Conservation (phyloP, 768 basidiomycete species). For the Myochromella boudieri region DNA sequence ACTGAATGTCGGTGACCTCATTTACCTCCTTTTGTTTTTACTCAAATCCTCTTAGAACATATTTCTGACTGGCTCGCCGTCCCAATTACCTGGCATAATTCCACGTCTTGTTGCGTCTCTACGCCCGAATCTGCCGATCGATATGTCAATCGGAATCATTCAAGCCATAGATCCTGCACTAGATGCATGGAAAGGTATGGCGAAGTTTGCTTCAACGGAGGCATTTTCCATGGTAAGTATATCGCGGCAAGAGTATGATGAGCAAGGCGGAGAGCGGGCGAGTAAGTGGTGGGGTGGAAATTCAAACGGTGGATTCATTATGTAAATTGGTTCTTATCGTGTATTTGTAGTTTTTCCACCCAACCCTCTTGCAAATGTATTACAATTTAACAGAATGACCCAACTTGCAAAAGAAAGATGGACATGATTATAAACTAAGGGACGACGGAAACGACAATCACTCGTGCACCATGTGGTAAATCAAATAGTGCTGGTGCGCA, state of each 20-base stretch:
- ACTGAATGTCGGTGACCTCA: conserved; percentile 56
- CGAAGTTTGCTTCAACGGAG: conserved; percentile 59
- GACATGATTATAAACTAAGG: conserved; percentile 9
- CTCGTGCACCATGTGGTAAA: conserved; percentile 2
- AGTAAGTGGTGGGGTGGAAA: conserved; percentile 94
- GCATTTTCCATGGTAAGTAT: conserved; percentile 58
- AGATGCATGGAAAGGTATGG: conserved; percentile 96
- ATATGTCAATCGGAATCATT: conserved; percentile 65
- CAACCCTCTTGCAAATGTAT: conserved; percentile 22
- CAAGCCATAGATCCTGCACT: conserved; percentile 63
- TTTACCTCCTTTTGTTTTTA: not conserved
- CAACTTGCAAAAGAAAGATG: conserved; percentile 23
- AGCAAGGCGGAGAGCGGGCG: conserved; percentile 84
- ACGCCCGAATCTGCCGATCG: conserved; percentile 84
- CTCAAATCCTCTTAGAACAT: conserved; percentile 61
- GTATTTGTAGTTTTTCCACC: no score
- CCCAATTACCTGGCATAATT: conserved; percentile 68
- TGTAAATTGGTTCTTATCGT: conserved; percentile 11
- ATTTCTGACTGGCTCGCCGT: conserved; percentile 84
- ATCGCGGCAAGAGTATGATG: conserved; percentile 82
- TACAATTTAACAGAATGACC: conserved; percentile 20
- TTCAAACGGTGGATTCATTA: conserved; percentile 53
- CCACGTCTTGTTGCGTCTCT: conserved; percentile 70
- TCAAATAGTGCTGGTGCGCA: conserved; percentile 3
- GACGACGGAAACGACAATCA: conserved; percentile 8